These are phyloP conservation scores for Penicillium lagena DNA, from an alignment of 495 filamentous ascomycete genomes.

Conservation along the genomic window DNA sequence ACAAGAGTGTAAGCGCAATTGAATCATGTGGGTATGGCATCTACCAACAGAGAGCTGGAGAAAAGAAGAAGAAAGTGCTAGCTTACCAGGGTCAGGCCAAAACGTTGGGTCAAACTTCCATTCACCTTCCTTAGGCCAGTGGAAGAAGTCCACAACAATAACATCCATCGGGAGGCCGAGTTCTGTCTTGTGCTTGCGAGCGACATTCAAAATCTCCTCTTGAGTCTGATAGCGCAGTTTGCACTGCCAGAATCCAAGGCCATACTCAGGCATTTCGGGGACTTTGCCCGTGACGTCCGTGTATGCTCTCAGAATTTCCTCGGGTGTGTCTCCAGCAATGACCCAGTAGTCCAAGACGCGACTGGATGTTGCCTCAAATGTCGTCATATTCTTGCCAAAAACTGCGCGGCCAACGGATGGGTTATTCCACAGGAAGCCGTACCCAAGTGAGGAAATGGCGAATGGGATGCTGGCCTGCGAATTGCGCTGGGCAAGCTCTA, in stretches of 20 bases:
- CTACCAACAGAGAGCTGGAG: too few relatives aligned
- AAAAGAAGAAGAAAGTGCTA: too few relatives aligned
- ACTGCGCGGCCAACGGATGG: conserved; percentile 50
- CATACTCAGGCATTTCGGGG: conserved; percentile 58
- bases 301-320: conserved; percentile 46
- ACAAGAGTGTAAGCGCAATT: neutral
- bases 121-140: conserved; percentile 54
- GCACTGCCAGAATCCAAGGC: conserved; percentile 55
- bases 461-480: conserved; percentile 53
- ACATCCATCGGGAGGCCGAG: conserved; percentile 43
- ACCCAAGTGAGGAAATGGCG: conserved; percentile 45
- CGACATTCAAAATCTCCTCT: conserved; percentile 48
- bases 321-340: conserved; percentile 46
- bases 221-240: conserved; percentile 55
- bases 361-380: conserved; percentile 50
- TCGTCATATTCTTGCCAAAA: conserved; percentile 51
- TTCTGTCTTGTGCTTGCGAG: conserved; percentile 40
- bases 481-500: conserved; percentile 57
- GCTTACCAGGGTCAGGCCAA: conserved; percentile 49
- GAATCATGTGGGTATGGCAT: too few relatives aligned
- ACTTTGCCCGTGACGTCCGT: conserved; percentile 43
- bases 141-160: conserved; percentile 57
- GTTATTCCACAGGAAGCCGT: conserved; percentile 56
- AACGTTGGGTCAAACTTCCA: conserved; percentile 52
- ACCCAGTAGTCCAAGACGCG: conserved; percentile 51